Evolutionary conservation across 2,329 filamentous ascomycete genomes (phyloP).

Genomic region (Fusarium metavorans): DNA sequence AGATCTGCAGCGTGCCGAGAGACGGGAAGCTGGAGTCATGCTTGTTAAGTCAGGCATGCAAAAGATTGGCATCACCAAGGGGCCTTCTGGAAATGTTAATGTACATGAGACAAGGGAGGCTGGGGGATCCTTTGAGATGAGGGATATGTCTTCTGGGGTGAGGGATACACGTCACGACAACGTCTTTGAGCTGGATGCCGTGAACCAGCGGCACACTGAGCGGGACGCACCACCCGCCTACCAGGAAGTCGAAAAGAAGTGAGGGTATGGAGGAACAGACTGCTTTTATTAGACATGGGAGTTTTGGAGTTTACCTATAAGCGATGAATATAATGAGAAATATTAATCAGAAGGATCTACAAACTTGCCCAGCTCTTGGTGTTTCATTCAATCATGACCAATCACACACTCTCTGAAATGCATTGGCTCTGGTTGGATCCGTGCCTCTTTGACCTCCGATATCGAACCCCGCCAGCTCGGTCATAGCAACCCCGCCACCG

Average conservation of each 20-base stretch:
- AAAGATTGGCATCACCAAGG: slow-evolving; percentile 1
- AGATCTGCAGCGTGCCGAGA: slow-evolving; percentile 19
- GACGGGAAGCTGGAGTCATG: slow-evolving; percentile 26
- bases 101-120: not conserved
- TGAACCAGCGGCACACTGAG: slow-evolving; percentile 5
- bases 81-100: not conserved
- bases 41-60: slow-evolving; percentile 14
- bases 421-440: slow-evolving; percentile 36
- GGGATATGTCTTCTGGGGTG: not conserved
- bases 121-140: slow-evolving; percentile 3
- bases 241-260: slow-evolving; percentile 34
- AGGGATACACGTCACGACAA: not conserved
- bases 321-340: not conserved
- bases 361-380: not conserved
- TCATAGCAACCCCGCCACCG: slow-evolving; percentile 7
- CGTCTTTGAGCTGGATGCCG: slow-evolving; percentile 14
- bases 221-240: slow-evolving; percentile 38
- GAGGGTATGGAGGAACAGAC: not conserved
- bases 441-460: slow-evolving; percentile 38
- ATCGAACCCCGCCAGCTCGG: slow-evolving; percentile 34
- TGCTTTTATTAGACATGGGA: not conserved
- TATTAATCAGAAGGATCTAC: no score
- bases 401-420: slow-evolving; percentile 22
- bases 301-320: not conserved
- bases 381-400: not conserved